Conservation (phyloP, 495 filamentous ascomycete species). For the Haplographium delicatum region DNA sequence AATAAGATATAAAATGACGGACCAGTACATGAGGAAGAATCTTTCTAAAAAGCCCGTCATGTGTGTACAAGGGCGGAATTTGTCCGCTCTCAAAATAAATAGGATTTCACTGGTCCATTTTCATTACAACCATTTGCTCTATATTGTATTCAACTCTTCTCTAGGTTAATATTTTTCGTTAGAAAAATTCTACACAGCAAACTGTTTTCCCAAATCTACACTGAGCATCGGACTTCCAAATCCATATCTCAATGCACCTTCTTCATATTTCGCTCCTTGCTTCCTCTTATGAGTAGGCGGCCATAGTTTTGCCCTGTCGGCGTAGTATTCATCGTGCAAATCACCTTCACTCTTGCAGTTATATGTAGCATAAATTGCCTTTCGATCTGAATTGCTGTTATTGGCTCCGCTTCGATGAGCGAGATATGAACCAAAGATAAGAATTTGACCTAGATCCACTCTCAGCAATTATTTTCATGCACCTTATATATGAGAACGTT, state of each 20-base stretch:
- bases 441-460: slow-evolving; percentile 30
- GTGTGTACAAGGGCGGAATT: no score
- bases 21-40: no score
- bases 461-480: neutral
- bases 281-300: slow-evolving; percentile 40
- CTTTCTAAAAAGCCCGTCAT: no score
- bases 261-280: slow-evolving; percentile 34
- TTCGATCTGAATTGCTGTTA: slow-evolving; percentile 33
- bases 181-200: slow-evolving; percentile 8
- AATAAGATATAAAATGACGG: no score
- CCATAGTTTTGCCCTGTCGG: slow-evolving; percentile 36
- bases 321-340: slow-evolving; percentile 39
- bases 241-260: slow-evolving; percentile 35
- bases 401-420: slow-evolving; percentile 41
- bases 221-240: slow-evolving; percentile 40
- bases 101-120: no score
- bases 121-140: no score
- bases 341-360: slow-evolving; percentile 38
- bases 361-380: slow-evolving; percentile 42
- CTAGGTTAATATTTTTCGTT: no score
- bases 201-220: slow-evolving; percentile 27
- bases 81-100: no score
- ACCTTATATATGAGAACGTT: neutral
- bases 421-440: slow-evolving; percentile 41
- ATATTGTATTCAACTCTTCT: no score